Percentiles rank a stretch among this genome's conserved stretches.
These are phyloP conservation scores for Xylaria polymorpha DNA, from an alignment of 2,329 filamentous ascomycete genomes.

Conservation along the genomic window DNA sequence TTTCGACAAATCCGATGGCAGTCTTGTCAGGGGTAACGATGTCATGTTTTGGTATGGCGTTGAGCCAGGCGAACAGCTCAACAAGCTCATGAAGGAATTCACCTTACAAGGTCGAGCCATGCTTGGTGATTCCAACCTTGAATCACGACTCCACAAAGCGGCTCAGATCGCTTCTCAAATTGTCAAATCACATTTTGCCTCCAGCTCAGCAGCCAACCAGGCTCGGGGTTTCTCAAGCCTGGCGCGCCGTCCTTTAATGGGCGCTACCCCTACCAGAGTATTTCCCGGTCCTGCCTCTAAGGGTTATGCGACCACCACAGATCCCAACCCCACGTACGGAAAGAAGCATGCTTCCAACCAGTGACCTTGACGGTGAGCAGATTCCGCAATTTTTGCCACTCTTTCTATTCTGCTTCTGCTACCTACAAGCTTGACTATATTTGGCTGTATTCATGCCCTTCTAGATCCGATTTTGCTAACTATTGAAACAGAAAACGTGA, in stretches of 20 bases:
- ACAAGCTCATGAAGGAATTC: slow-evolving; percentile 86
- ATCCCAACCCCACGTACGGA: slow-evolving; percentile 31
- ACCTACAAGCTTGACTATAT: not conserved
- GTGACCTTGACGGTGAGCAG: not conserved
- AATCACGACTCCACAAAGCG: slow-evolving; percentile 83
- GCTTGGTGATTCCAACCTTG: slow-evolving; percentile 89
- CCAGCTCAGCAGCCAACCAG: slow-evolving; percentile 62
- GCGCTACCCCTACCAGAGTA: slow-evolving; percentile 42
- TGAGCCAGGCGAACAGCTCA: slow-evolving; percentile 82
- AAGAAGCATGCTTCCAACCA: not conserved
- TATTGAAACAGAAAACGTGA: slow-evolving; percentile 50
- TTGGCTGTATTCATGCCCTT: not conserved
- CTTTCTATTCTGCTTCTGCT: slow-evolving; percentile 39
- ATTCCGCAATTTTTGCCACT: not conserved
- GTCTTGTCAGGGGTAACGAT: slow-evolving; percentile 84
- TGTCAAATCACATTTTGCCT: slow-evolving; percentile 55
- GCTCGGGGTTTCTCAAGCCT: slow-evolving; percentile 75
- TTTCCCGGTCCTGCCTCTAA: slow-evolving; percentile 52
- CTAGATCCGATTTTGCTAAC: slow-evolving; percentile 48
- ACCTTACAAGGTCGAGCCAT: slow-evolving; percentile 83
- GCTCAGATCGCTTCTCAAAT: slow-evolving; percentile 74
- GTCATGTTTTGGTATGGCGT: slow-evolving; percentile 98
- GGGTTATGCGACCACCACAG: slow-evolving; percentile 27
- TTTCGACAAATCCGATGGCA: slow-evolving; percentile 96
- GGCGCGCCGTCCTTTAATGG: slow-evolving; percentile 55